phyloP scores from a whole-genome alignment of 345 rosid genomes.

The Ceriops decandra region DNA sequence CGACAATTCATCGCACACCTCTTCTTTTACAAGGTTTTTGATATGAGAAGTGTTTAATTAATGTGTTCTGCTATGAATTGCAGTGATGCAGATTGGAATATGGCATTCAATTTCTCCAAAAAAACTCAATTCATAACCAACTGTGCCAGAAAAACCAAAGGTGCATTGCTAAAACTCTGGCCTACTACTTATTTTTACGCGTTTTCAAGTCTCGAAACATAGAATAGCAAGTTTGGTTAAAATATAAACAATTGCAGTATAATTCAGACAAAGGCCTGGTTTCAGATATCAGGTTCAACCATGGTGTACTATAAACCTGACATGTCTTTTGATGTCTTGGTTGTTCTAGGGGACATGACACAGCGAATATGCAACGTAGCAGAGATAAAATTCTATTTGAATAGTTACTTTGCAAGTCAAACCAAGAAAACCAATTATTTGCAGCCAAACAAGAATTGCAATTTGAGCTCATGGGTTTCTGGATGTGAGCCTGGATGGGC shows the following conservation, averaged over 20 bases:
- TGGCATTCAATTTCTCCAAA: constrained; percentile 78
- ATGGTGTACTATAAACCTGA: not conserved
- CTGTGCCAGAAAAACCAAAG: constrained; percentile 59
- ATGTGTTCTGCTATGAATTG: constrained; percentile 13
- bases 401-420: constrained; percentile 39
- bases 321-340: constrained; percentile 5
- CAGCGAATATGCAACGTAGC: constrained; percentile 84
- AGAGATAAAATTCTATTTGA: constrained; percentile 73
- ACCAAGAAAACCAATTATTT: constrained; percentile 47
- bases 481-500: constrained; percentile 99
- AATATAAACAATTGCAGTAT: too few relatives aligned
- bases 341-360: constrained; percentile 58
- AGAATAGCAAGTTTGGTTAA: too few relatives aligned
- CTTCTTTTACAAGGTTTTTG: not conserved
- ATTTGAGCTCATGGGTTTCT: constrained; percentile 73
- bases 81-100: constrained; percentile 82
- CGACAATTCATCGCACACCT: not conserved
- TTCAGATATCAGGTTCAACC: not conserved
- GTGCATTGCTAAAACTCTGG: constrained; percentile 23
- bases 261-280: too few relatives aligned
- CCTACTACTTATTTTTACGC: not conserved
- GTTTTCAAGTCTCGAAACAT: too few relatives aligned
- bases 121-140: constrained; percentile 49
- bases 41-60: not conserved
- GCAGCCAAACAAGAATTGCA: constrained; percentile 87